These are phyloP conservation scores for Boletus rubroflammeus DNA, from an alignment of 768 basidiomycete species.

Conservation along the genomic window DNA sequence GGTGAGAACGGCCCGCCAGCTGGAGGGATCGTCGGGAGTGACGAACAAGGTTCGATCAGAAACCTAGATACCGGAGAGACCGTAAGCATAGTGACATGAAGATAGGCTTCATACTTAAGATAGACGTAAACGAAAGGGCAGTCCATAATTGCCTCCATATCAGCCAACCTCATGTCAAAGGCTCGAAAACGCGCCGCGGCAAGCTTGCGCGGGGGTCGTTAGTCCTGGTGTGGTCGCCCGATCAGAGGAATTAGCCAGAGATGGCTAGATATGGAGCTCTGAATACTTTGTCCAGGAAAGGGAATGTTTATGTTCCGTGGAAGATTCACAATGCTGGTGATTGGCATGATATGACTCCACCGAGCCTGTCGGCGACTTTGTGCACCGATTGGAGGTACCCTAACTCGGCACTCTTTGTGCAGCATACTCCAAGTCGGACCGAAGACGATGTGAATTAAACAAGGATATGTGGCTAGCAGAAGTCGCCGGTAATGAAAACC, in stretches of 20 bases:
- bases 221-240: too few relatives aligned
- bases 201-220: background rate
- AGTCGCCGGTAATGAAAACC: background rate
- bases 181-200: background rate
- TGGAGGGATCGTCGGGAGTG: background rate
- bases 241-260: background rate
- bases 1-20: background rate
- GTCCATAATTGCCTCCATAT: background rate
- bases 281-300: background rate
- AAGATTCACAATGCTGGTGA: background rate
- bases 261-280: background rate
- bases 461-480: background rate
- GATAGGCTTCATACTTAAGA: background rate
- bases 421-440: background rate
- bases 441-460: background rate
- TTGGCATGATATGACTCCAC: slow-evolving; percentile 5
- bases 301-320: background rate
- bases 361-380: slow-evolving; percentile 6
- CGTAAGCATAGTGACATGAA: background rate
- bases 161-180: background rate
- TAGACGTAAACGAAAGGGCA: background rate
- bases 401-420: background rate
- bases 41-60: background rate
- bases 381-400: background rate
- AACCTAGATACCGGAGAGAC: background rate